Evolutionary conservation across 768 basidiomycete species (phyloP).

Genomic region (Galerina marginata): DNA sequence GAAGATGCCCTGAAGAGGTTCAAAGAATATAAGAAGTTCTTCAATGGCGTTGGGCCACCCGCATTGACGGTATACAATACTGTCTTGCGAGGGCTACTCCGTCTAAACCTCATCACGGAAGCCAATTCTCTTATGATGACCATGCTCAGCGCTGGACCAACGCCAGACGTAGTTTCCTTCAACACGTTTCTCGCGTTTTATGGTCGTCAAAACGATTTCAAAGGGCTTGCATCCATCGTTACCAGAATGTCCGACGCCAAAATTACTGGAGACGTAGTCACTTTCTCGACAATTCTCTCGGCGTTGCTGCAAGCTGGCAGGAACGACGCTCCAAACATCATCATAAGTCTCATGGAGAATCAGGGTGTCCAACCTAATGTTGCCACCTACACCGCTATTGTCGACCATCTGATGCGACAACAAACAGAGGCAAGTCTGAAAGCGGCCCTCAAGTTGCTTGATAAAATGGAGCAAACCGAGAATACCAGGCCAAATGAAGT

Average conservation of each 20-base stretch:
- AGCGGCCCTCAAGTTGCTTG: constrained; percentile 72
- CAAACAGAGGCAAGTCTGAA: constrained; percentile 56
- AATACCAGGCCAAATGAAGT: constrained; percentile 68
- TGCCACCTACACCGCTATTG: constrained; percentile 79
- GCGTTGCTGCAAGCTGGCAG: constrained; percentile 74
- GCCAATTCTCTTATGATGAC: constrained; percentile 46
- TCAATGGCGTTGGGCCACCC: constrained; percentile 29
- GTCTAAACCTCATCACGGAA: constrained; percentile 40
- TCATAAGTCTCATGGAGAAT: constrained; percentile 76
- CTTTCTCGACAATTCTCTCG: constrained; percentile 85
- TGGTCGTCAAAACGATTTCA: constrained; percentile 65
- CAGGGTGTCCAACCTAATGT: constrained; percentile 77
- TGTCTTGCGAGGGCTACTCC: constrained; percentile 72
- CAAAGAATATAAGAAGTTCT: constrained; percentile 49
- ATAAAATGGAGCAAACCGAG: constrained; percentile 71
- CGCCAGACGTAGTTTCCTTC: constrained; percentile 75
- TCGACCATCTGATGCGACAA: constrained; percentile 72
- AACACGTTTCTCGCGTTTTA: constrained; percentile 82
- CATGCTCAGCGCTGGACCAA: constrained; percentile 57
- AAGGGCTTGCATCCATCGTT: constrained; percentile 61
- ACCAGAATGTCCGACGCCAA: constrained; percentile 57
- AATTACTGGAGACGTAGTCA: constrained; percentile 78
- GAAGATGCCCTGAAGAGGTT: constrained; percentile 61
- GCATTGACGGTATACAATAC: constrained; percentile 68
- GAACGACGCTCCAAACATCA: constrained; percentile 65